Percentiles rank a stretch among this genome's conserved stretches.
These are phyloP conservation scores for Penicillium corylophilum DNA, from an alignment of 2,329 filamentous ascomycete genomes.

Conservation along the genomic window DNA sequence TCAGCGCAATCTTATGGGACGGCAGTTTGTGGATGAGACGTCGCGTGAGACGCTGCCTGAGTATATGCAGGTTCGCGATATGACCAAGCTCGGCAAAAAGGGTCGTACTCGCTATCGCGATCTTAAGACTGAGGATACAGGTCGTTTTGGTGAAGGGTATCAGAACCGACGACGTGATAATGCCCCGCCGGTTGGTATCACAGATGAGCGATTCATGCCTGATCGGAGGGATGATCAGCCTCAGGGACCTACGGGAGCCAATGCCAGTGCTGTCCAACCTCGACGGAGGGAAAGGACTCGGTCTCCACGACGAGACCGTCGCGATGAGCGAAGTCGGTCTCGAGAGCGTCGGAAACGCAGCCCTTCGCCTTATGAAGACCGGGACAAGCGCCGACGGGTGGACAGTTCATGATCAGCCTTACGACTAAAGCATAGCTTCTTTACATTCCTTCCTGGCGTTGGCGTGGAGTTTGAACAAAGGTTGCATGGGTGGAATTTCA, in stretches of 20 bases:
- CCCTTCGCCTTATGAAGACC: slow-evolving; percentile 42
- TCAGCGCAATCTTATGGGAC: slow-evolving; percentile 81
- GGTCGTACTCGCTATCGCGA: slow-evolving; percentile 88
- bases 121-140: slow-evolving; percentile 85
- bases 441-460: slow-evolving; percentile 21
- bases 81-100: slow-evolving; percentile 91
- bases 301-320: slow-evolving; percentile 48
- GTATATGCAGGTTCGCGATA: slow-evolving; percentile 88
- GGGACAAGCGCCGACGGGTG: slow-evolving; percentile 43
- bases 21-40: slow-evolving; percentile 78
- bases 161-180: slow-evolving; percentile 30
- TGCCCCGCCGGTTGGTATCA: slow-evolving; percentile 38
- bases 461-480: slow-evolving; percentile 17
- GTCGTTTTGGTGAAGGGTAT: slow-evolving; percentile 64
- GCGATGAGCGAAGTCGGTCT: slow-evolving; percentile 46
- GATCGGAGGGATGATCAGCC: slow-evolving; percentile 39
- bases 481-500: slow-evolving; percentile 8
- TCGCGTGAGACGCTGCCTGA: slow-evolving; percentile 83
- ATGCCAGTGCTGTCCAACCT: slow-evolving; percentile 44
- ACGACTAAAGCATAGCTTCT: slow-evolving; percentile 3
- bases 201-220: slow-evolving; percentile 49
- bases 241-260: slow-evolving; percentile 46
- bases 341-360: slow-evolving; percentile 48
- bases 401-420: slow-evolving; percentile 25
- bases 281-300: slow-evolving; percentile 39